Evolutionary conservation across 805 yeast species (phyloP).

Genomic region (Starmerella roubikii): DNA sequence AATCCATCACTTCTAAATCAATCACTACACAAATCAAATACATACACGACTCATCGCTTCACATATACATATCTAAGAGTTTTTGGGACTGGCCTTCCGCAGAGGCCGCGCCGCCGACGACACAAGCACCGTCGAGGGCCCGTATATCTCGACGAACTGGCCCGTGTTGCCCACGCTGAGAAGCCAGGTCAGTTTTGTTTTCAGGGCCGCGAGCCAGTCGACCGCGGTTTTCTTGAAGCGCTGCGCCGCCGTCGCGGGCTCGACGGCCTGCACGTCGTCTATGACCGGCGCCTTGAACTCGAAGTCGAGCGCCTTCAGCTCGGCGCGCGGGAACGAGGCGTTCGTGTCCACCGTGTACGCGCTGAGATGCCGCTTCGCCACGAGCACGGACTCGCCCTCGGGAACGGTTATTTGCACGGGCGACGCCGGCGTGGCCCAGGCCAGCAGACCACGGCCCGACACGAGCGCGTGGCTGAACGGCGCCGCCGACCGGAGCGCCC

Average conservation of each 20-base stretch:
- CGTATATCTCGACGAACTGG: conserved; percentile 15
- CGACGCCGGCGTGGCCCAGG: conserved; percentile 32
- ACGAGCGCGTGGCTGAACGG: conserved; percentile 25
- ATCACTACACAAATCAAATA: too few species aligned
- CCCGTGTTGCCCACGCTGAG: conserved; percentile 7
- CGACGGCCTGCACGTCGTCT: not conserved
- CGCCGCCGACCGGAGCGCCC: conserved; percentile 16
- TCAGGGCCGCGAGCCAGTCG: not conserved
- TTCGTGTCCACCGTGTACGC: conserved; percentile 29
- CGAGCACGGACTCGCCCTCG: conserved; percentile 30
- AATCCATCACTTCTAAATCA: too few species aligned
- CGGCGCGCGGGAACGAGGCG: conserved; percentile 5
- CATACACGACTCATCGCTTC: too few species aligned
- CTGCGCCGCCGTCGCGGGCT: not conserved
- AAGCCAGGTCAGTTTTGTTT: conserved; percentile 1
- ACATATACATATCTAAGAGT: too few species aligned
- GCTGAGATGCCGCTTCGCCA: conserved; percentile 30
- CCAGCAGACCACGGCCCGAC: conserved; percentile 35
- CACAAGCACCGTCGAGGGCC: conserved; percentile 20
- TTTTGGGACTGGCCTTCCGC: too few species aligned
- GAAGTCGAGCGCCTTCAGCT: conserved; percentile 3
- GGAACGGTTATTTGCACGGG: conserved; percentile 29
- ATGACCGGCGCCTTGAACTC: conserved; percentile 1
- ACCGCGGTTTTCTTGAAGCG: not conserved
- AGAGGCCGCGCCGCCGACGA: conserved; percentile 9